Evolutionary conservation across 1,284 basidiomycete species (phyloP).

Genomic region (Sphaerobolus stellatus): DNA sequence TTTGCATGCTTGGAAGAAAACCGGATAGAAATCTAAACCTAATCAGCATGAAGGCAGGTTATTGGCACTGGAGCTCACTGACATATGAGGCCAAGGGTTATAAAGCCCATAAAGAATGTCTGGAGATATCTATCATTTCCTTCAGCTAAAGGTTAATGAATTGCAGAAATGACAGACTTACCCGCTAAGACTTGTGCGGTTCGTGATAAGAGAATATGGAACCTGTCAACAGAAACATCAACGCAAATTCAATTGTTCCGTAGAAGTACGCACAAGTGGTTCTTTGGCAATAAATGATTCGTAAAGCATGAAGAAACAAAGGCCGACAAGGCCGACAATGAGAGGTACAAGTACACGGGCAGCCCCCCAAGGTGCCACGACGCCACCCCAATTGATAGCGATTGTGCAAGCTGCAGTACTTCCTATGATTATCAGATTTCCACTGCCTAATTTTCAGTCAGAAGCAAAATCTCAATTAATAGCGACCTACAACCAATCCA

Average conservation of each 20-base stretch:
- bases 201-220: constrained; percentile 29
- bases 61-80: constrained; percentile 12
- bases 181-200: constrained; percentile 32
- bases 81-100: constrained; percentile 26
- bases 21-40: constrained; percentile 22
- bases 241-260: background rate
- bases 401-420: constrained; percentile 26
- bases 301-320: constrained; percentile 28
- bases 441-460: constrained; percentile 20
- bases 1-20: constrained; percentile 32
- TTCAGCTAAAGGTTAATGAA: constrained; percentile 3
- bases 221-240: constrained; percentile 16
- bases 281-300: constrained; percentile 25
- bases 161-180: constrained; percentile 5
- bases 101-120: constrained; percentile 33
- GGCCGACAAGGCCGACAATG: constrained; percentile 22
- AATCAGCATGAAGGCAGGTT: background rate
- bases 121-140: constrained; percentile 19
- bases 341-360: constrained; percentile 31
- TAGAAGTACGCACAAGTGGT: constrained; percentile 24
- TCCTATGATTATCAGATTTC: constrained; percentile 31
- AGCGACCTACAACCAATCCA: constrained; percentile 27
- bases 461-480: constrained; percentile 8
- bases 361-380: constrained; percentile 31
- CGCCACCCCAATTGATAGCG: constrained; percentile 35